A percentile compares a stretch with the other conserved stretches of the same genome.
These are phyloP conservation scores for Castanea mollissima DNA, from an alignment of 306 rosid species.

Conservation along the genomic window DNA sequence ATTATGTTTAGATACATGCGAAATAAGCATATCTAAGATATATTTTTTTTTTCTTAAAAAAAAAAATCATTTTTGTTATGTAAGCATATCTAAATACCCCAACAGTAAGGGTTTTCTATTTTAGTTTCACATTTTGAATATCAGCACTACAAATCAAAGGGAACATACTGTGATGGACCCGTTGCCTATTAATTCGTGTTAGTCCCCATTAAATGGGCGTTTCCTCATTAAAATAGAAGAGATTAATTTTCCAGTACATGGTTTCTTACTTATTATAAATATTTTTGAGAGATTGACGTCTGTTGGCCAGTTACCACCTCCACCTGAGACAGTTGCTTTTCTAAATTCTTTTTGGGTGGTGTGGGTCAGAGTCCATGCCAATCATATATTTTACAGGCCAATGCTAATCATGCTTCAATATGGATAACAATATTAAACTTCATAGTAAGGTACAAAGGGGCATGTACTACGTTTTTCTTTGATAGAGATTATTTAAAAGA, in stretches of 20 bases:
- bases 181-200: too few relatives aligned
- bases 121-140: too few relatives aligned
- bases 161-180: too few relatives aligned
- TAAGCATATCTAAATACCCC: too few relatives aligned
- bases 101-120: too few relatives aligned
- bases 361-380: background rate
- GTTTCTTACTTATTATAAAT: background rate
- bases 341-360: background rate
- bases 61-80: too few relatives aligned
- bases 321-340: background rate
- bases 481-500: background rate
- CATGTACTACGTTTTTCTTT: background rate
- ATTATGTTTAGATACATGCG: too few relatives aligned
- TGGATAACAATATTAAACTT: background rate
- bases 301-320: background rate
- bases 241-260: too few relatives aligned
- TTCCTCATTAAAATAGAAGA: background rate
- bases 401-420: background rate
- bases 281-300: background rate
- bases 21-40: too few relatives aligned
- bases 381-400: background rate
- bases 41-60: too few relatives aligned
- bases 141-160: too few relatives aligned
- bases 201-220: background rate
- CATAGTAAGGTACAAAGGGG: background rate